These are phyloP conservation scores for Tolypocladium ophioglossoides DNA, from an alignment of 2,329 filamentous ascomycete genomes.

Conservation along the genomic window DNA sequence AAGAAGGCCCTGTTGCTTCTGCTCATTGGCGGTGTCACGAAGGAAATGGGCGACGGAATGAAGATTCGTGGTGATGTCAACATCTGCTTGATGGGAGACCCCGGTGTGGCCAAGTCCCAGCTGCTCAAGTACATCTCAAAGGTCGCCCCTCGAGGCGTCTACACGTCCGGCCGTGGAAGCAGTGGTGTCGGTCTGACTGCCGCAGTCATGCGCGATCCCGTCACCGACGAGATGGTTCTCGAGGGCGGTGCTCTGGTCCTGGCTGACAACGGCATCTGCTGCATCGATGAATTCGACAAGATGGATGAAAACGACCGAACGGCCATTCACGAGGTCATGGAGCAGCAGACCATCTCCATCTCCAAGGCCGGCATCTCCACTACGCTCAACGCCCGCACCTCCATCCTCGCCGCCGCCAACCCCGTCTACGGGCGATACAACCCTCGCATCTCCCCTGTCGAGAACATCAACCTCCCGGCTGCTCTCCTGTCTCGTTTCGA, in stretches of 20 bases:
- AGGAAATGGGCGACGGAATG: slow-evolving; percentile 97
- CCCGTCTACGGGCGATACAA: slow-evolving; percentile 97
- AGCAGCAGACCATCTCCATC: slow-evolving; percentile 78
- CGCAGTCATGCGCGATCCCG: slow-evolving; percentile 73
- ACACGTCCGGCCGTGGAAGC: slow-evolving; percentile 72
- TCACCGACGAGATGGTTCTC: slow-evolving; percentile 76
- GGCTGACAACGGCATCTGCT: slow-evolving; percentile 76
- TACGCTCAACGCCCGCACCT: slow-evolving; percentile 90
- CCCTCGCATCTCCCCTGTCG: slow-evolving; percentile 89
- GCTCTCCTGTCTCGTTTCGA: slow-evolving; percentile 96
- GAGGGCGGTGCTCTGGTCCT: slow-evolving; percentile 72
- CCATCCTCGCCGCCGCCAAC: slow-evolving; percentile 91
- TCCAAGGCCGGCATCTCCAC: slow-evolving; percentile 62
- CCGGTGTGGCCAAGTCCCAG: slow-evolving; percentile 98
- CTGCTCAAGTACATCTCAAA: slow-evolving; percentile 97
- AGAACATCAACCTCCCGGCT: slow-evolving; percentile 98
- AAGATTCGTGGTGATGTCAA: slow-evolving; percentile 98
- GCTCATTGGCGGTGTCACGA: slow-evolving; percentile 90
- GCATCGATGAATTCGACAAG: slow-evolving; percentile 82
- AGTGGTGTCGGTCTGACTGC: slow-evolving; percentile 75
- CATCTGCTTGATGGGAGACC: slow-evolving; percentile 97
- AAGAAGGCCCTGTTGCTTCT: slow-evolving; percentile 96
- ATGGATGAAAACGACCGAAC: slow-evolving; percentile 79
- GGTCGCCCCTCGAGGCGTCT: slow-evolving; percentile 85
- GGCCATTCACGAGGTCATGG: slow-evolving; percentile 81